Evolutionary conservation across 306 rosid genomes (phyloP), one percentile per base, ranked within the genome.

Genomic region (Fragaria iinumae): DNA sequence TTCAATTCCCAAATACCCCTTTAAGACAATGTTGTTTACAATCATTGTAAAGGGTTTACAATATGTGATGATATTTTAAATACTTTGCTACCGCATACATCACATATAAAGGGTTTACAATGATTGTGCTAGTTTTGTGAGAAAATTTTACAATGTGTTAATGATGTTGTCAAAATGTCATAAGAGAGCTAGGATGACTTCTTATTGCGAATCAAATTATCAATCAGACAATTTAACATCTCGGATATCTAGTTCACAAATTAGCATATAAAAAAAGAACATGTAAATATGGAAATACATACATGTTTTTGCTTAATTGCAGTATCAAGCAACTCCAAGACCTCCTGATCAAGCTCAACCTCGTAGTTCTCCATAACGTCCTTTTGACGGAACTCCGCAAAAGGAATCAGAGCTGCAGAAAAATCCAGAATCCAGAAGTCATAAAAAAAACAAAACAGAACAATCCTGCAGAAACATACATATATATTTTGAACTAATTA

Each of bases 391-490:
- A 89, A 86, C 76, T 89, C 91, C 3, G 43, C 6, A 79, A 93
- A 80, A 3, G 97, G 92, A 83, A 93, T 87, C 77, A 86, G 84
- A 77, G 97, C 97, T 90, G 74, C 80, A 43, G 27, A 48, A 66
- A 38, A 38, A 38, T 38, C 48, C 45, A 66, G 47, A 66, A 36
- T 63, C 68, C 23, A 62, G 13, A 41, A 39, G 57, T 67, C 48
- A 66, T 13, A 69, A 16, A 63, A 16, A 74, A 11, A 23, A 48
- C 70, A 27, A 27, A 27, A 27, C 16, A 16, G 59, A 47, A 44
- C 45, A 25, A 43, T 38, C 29, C 72, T 5, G 10, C 67, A 56
- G 72, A 76, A 6, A 18, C 10, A 73, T 13, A 3, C 8, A 81
- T 10, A 25, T 11, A 80, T 9, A 27, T 8, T 11, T 18, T 53